These are phyloP conservation scores for Hypoxylon sp. DNA, from an alignment of 2,329 filamentous ascomycete species.

Conservation along the genomic window DNA sequence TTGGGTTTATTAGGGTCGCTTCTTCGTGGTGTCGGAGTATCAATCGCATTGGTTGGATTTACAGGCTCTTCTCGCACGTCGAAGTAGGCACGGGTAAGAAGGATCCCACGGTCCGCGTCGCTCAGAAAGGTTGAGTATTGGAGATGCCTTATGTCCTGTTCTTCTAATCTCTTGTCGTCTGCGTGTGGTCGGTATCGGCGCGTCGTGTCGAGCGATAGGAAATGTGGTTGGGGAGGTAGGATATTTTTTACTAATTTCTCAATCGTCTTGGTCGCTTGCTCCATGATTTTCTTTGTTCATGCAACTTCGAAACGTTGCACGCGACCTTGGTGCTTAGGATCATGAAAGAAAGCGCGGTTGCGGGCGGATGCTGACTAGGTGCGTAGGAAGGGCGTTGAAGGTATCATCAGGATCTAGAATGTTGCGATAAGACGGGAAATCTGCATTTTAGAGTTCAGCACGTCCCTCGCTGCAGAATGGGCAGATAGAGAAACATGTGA, in stretches of 20 bases:
- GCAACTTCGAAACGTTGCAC: constrained; percentile 53
- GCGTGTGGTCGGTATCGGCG: constrained; percentile 62
- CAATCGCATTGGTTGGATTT: constrained; percentile 54
- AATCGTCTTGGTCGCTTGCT: constrained; percentile 70
- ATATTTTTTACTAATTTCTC: constrained; percentile 65
- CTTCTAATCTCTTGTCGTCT: constrained; percentile 59
- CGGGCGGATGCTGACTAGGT: constrained; percentile 13
- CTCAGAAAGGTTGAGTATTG: constrained; percentile 71
- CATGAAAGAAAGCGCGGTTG: constrained; percentile 49
- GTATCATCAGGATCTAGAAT: constrained; percentile 36
- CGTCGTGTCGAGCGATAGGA: constrained; percentile 64
- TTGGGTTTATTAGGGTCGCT: constrained; percentile 60
- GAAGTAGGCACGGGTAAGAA: constrained; percentile 69
- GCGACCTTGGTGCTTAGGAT: constrained; percentile 43
- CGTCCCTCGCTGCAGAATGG: constrained; percentile 9
- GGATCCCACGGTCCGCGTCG: constrained; percentile 69
- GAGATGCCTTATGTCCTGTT: constrained; percentile 64
- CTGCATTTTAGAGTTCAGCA: constrained; percentile 43
- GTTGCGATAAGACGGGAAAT: constrained; percentile 38
- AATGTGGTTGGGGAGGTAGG: constrained; percentile 66
- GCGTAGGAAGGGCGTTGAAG: constrained; percentile 31
- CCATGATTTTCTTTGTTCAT: constrained; percentile 60
- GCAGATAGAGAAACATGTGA: constrained; percentile 20
- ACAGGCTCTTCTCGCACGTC: constrained; percentile 66
- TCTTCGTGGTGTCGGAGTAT: constrained; percentile 41